Base-by-base conservation (phyloP, 768 basidiomycete genomes). In the Mycena metata region DNA sequence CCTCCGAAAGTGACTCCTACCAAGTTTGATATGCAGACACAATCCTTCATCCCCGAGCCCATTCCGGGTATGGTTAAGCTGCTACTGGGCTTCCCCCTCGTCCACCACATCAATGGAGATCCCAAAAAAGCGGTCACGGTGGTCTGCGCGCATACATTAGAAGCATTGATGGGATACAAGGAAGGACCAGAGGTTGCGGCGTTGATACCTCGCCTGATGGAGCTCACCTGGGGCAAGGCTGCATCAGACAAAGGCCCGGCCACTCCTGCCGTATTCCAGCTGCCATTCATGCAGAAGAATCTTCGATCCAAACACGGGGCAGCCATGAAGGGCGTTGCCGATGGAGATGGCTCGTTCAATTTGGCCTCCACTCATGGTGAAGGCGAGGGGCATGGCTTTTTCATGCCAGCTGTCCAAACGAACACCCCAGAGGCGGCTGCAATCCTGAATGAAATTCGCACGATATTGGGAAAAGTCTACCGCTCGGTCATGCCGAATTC, bases 51-150 rank as follows among this genome's bases (percentile, higher is more conserved):
- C 4, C 24, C 45, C 3, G 42, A 50, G 7, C 65, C 65, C 13
- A 68, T 73, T 9, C 56, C 54, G 2, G 72, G 72, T 1, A 73
- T 73, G 72, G 64, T 70, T 1, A 30, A 21, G 9, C 39, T 65
- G 7, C 66, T 61, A 0, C 17, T 64, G 21, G 66, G 69, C 0
- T 50, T 73, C 0, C 72, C 72, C 5, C 33, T 70, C 12, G 69
- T 63, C 0, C 54, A 62, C 19, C 52, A 52, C 30, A 16, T 72
- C 0, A 43, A 62, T 19, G 55, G 63, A 10, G 54, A 73, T 59
- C 66, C 57, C 0, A 52, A 52, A 6, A 17, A 16, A 0, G 47
- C 56, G 4, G 46, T 73, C 5, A 73, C 72, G 0, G 55, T 49
- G 2, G 66, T 66, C 13, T 68, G 69, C 7, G 60, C 36, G 0